These are phyloP conservation scores for Phytophthora nicotianae DNA, from an alignment of 352 stramenopile species.

Conservation along the genomic window DNA sequence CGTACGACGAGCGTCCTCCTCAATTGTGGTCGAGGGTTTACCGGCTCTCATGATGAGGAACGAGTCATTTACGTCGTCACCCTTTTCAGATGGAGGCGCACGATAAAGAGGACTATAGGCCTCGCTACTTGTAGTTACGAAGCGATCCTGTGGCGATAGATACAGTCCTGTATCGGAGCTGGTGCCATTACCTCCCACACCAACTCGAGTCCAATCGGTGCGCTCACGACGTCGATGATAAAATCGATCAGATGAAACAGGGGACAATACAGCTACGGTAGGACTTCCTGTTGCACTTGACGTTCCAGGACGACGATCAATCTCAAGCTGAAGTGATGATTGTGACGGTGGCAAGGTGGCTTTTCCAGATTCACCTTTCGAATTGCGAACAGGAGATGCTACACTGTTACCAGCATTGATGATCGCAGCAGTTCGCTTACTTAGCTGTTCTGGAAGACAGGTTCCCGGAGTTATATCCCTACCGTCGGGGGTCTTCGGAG, in stretches of 20 bases:
- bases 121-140: constrained; percentile 54
- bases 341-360: constrained; percentile 23
- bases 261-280: constrained; percentile 32
- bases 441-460: constrained; percentile 65
- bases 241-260: constrained; percentile 60
- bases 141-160: constrained; percentile 46
- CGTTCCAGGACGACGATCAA: constrained; percentile 29
- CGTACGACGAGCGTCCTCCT: constrained; percentile 41
- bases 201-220: constrained; percentile 84
- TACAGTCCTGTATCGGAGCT: constrained; percentile 52
- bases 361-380: neutral
- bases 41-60: constrained; percentile 42
- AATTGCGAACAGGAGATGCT: constrained; percentile 9
- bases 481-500: neutral
- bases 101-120: constrained; percentile 62
- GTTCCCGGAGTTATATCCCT: constrained; percentile 13
- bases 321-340: constrained; percentile 35
- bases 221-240: constrained; percentile 54
- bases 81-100: constrained; percentile 21
- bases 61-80: constrained; percentile 31
- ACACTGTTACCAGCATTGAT: constrained; percentile 9
- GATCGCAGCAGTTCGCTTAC: constrained; percentile 45
- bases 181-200: constrained; percentile 67
- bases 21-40: constrained; percentile 29
- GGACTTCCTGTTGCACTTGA: constrained; percentile 15